These are phyloP conservation scores for Clarireedia homoeocarpa DNA, from an alignment of 2,329 filamentous ascomycete species.

Conservation along the genomic window DNA sequence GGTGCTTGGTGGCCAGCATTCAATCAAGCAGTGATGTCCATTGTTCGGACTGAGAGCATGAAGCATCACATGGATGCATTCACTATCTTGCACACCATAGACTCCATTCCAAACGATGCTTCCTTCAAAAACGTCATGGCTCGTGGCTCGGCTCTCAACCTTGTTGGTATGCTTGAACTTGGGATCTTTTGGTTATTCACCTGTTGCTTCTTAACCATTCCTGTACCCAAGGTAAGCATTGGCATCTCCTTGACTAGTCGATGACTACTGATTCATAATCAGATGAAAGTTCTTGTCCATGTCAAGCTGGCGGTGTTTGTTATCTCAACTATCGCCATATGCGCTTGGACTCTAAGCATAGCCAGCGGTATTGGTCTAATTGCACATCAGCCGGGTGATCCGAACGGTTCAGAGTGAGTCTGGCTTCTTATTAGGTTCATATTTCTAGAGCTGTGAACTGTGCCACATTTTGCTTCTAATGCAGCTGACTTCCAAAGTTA, in stretches of 20 bases:
- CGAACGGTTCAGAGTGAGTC: constrained; percentile 28
- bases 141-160: constrained; percentile 33
- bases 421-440: constrained; percentile 35
- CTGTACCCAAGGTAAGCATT: constrained; percentile 28
- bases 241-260: not conserved
- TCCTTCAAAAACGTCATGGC: constrained; percentile 35
- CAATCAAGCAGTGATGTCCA: constrained; percentile 32
- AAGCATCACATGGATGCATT: not conserved
- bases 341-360: constrained; percentile 31
- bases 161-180: constrained; percentile 36
- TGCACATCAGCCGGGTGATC: constrained; percentile 24
- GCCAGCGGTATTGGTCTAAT: constrained; percentile 29
- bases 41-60: constrained; percentile 37
- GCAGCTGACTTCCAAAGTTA: constrained; percentile 39
- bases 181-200: constrained; percentile 35
- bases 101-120: constrained; percentile 35
- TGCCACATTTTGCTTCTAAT: constrained; percentile 33
- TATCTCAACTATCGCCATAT: constrained; percentile 33
- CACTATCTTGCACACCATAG: constrained; percentile 8
- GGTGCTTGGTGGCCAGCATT: constrained; percentile 38
- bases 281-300: constrained; percentile 30
- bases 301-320: constrained; percentile 33
- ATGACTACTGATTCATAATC: constrained; percentile 13
- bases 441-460: constrained; percentile 31
- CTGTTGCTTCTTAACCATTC: constrained; percentile 33